phyloP scores from a whole-genome alignment of 2,329 filamentous ascomycete species.

The Ceratocystis destructans region DNA sequence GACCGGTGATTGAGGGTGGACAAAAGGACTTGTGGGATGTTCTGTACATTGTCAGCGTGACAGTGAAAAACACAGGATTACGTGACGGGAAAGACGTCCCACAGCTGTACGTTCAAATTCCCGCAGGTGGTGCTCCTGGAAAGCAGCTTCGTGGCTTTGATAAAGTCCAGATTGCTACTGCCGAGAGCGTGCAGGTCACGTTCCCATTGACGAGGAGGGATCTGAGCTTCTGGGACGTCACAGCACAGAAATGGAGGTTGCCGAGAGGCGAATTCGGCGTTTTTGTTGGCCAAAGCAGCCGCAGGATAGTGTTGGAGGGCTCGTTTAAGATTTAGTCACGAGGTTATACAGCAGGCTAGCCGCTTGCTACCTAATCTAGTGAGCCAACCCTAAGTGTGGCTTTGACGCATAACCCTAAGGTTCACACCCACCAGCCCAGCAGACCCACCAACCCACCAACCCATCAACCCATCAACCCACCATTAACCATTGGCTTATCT shows the following conservation, averaged over 20 bases:
- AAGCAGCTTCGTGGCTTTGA: conserved; percentile 53
- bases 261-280: conserved; percentile 33
- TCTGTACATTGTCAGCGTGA: conserved; percentile 29
- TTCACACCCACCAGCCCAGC: no score
- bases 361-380: no score
- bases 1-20: conserved; percentile 32
- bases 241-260: conserved; percentile 46
- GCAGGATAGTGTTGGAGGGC: conserved; percentile 31
- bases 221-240: conserved; percentile 51
- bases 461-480: no score
- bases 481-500: no score
- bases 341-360: no score
- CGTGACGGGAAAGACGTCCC: conserved; percentile 34
- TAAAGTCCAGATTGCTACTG: conserved; percentile 40
- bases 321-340: conserved; percentile 27
- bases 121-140: conserved; percentile 31
- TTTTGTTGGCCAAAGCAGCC: conserved; percentile 36
- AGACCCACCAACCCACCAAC: no score
- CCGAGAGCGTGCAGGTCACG: conserved; percentile 31
- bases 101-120: conserved; percentile 37
- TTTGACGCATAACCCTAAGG: background rate
- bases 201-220: conserved; percentile 49
- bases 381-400: background rate
- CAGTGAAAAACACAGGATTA: conserved; percentile 32
- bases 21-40: conserved; percentile 36